phyloP scores from a whole-genome alignment of 106 monocot genomes.

The Platanthera guangdongensis region DNA sequence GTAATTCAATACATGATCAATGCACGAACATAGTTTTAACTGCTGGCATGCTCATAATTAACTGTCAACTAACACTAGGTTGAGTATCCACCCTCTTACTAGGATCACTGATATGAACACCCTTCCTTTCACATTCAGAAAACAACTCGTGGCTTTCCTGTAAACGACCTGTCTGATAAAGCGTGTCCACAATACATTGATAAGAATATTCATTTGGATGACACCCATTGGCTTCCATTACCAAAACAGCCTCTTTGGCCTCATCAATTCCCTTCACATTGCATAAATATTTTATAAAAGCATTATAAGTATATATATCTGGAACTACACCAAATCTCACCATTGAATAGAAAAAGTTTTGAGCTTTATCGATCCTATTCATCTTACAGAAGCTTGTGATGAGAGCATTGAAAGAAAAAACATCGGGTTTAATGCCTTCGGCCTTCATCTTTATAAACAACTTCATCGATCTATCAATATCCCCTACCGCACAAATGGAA shows the following conservation, averaged over 20 bases:
- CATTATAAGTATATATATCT: conserved; percentile 68
- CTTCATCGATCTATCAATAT: conserved; percentile 44
- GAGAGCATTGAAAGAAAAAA: conserved; percentile 75
- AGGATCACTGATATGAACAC: conserved; percentile 14
- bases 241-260: conserved; percentile 46
- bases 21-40: background rate
- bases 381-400: conserved; percentile 67
- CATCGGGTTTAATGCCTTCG: conserved; percentile 55
- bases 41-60: background rate
- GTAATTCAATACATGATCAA: background rate
- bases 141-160: conserved; percentile 37
- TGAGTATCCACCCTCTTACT: background rate
- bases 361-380: conserved; percentile 47
- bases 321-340: conserved; percentile 65
- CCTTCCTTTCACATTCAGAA: conserved; percentile 28
- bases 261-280: conserved; percentile 39
- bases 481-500: conserved; percentile 46
- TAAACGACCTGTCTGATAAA: conserved; percentile 22
- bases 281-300: conserved; percentile 60
- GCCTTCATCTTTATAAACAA: conserved; percentile 60
- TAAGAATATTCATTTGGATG: conserved; percentile 34
- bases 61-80: background rate
- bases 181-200: conserved; percentile 30
- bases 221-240: conserved; percentile 48
- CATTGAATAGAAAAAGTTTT: conserved; percentile 67